Conservation (phyloP, 1,139 yeast species). For the Yamadazyma songkhlaensis region DNA sequence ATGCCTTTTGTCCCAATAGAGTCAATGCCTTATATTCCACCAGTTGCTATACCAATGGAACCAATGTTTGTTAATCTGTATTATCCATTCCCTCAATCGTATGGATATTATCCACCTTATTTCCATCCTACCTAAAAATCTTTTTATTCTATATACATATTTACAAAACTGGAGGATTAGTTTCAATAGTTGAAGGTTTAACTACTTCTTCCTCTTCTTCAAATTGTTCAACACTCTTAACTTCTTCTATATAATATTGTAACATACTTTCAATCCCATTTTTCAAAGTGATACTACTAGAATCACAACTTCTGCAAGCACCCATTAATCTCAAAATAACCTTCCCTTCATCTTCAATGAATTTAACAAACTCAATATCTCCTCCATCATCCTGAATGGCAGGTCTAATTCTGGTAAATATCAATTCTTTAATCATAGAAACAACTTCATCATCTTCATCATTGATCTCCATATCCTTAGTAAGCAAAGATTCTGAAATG, state of each 20-base stretch:
- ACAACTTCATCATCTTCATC: slow-evolving; percentile 79
- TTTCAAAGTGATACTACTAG: slow-evolving; percentile 71
- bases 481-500: slow-evolving; percentile 32
- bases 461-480: slow-evolving; percentile 36
- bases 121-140: background rate
- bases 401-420: slow-evolving; percentile 92
- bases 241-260: slow-evolving; percentile 78
- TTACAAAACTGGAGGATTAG: slow-evolving; percentile 34
- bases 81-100: no score
- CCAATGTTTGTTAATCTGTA: no score
- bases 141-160: background rate
- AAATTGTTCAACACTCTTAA: slow-evolving; percentile 62
- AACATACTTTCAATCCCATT: slow-evolving; percentile 82
- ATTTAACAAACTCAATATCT: slow-evolving; percentile 70
- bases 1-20: background rate
- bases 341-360: slow-evolving; percentile 60
- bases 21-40: background rate
- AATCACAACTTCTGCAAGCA: slow-evolving; percentile 78
- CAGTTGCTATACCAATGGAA: background rate
- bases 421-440: slow-evolving; percentile 86
- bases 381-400: slow-evolving; percentile 90
- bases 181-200: slow-evolving; percentile 30
- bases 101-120: background rate
- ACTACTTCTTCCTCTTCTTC: slow-evolving; percentile 25
- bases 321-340: slow-evolving; percentile 69